Base-by-base conservation (phyloP, 352 stramenopile genomes). In the Globisporangium sylvaticum region DNA sequence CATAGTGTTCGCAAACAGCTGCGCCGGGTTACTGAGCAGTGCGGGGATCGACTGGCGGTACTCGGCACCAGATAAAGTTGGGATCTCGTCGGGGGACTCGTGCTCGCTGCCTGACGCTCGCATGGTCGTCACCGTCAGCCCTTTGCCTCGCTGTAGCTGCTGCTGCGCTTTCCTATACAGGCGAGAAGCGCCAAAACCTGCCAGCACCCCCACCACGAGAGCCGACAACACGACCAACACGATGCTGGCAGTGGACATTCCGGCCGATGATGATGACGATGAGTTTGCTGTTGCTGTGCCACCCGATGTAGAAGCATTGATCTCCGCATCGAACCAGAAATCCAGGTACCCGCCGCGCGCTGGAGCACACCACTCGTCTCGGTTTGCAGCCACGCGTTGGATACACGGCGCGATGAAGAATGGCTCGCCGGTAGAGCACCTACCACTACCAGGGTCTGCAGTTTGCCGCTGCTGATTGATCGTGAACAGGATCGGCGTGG, bases 321-420 rank as follows among this genome's bases (percentile, higher is more conserved):
- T 12, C 44, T 65, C 27, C 25, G 44, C 25, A 15, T 57, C 59
- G 15, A 65, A 12, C 59, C 59, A 65, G 10, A 65, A n/a, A 42
- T 65, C 59, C 24, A 58, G 15, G 14, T 57, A 65, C 59, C 59
- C 44, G 3, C 59, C 59, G 3, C 59, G 59, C 22, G 14, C 44
- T 24, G 44, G 59, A 2, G 20, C 5, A 10, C 59, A 65, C 59
- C 59, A 65, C n/a, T 18, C 29, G 44, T 65, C 24, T 48, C 50
- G 59, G 44, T 65, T 65, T 27, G 27, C 20, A 9, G 18, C 25
- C 12, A 50, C 31, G 44, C 59, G 39, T 9, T 58, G 59, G 6
- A 46, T 32, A 48, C 59, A 58, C 10, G 59, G 59, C 10, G 44
- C 44, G 29, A 58, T 65, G 10, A 65, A 65, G 29, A 57, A 57